These are phyloP conservation scores for Protomyces inouyei DNA, from an alignment of 1,139 yeast genomes.

Conservation along the genomic window DNA sequence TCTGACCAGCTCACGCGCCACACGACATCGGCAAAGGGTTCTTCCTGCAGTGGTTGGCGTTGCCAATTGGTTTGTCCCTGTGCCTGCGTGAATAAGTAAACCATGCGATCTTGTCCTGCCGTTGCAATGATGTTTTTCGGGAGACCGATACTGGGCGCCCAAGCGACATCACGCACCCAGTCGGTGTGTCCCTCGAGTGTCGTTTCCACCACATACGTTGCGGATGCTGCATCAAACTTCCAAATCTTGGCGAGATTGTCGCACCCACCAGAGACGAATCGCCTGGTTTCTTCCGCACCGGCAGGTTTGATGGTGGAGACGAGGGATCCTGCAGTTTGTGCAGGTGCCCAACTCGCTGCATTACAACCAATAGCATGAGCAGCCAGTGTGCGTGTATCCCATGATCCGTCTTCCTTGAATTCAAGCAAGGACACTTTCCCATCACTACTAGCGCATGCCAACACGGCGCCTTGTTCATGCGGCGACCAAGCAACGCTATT, in stretches of 20 bases:
- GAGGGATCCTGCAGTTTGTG: slow-evolving; percentile 42
- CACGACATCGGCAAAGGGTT: slow-evolving; percentile 89
- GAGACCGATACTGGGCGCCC: slow-evolving; percentile 83
- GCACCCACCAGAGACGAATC: slow-evolving; percentile 92
- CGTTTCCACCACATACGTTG: slow-evolving; percentile 67
- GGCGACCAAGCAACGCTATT: slow-evolving; percentile 97
- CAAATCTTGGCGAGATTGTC: slow-evolving; percentile 91
- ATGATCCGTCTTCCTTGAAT: slow-evolving; percentile 84
- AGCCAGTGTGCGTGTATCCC: slow-evolving; percentile 57
- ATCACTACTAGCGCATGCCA: slow-evolving; percentile 87
- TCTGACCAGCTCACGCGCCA: slow-evolving; percentile 99
- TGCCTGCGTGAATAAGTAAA: slow-evolving; percentile 87
- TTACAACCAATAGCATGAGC: slow-evolving; percentile 95
- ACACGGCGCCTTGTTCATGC: slow-evolving; percentile 75
- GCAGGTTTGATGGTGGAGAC: slow-evolving; percentile 40
- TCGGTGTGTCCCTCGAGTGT: slow-evolving; percentile 85
- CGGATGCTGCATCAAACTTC: slow-evolving; percentile 51
- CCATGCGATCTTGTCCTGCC: slow-evolving; percentile 95
- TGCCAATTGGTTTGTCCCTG: slow-evolving; percentile 68
- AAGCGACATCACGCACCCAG: slow-evolving; percentile 98
- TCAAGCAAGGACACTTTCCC: slow-evolving; percentile 88
- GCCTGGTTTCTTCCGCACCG: slow-evolving; percentile 46
- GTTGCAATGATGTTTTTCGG: slow-evolving; percentile 91
- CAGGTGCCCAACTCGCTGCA: slow-evolving; percentile 95
- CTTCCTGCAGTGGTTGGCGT: slow-evolving; percentile 61